Evolutionary conservation across 805 yeast genomes (phyloP).

Genomic region (Ogataea degrootiae): DNA sequence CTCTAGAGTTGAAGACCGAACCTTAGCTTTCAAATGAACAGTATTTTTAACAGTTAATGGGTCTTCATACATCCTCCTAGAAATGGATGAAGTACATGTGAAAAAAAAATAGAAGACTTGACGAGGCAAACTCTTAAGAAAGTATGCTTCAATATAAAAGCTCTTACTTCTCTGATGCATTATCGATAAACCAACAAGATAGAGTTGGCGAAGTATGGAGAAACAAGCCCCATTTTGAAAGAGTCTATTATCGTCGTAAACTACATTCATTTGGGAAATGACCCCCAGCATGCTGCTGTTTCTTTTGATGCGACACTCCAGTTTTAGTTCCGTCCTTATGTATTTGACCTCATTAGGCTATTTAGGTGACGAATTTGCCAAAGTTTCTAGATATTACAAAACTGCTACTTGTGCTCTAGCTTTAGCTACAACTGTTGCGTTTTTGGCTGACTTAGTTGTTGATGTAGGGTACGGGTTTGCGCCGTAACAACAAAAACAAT

Average conservation of each 20-base stretch:
- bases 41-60: background rate
- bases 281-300: constrained; percentile 16
- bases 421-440: constrained; percentile 10
- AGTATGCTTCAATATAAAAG: constrained; percentile 1
- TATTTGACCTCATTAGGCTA: constrained; percentile 24
- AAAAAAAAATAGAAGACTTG: constrained; percentile 1
- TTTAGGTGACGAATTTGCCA: constrained; percentile 23
- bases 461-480: constrained; percentile 25
- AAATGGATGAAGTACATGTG: constrained; percentile 8
- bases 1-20: background rate
- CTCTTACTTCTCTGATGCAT: constrained; percentile 2
- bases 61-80: background rate
- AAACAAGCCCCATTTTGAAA: background rate
- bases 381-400: constrained; percentile 18
- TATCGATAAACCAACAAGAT: background rate
- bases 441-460: constrained; percentile 21
- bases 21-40: background rate
- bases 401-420: constrained; percentile 18
- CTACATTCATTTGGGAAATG: background rate
- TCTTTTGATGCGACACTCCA: constrained; percentile 11
- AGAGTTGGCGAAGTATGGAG: background rate
- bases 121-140: constrained; percentile 11
- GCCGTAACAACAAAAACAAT: background rate
- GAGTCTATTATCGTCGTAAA: background rate
- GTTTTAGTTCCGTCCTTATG: constrained; percentile 28